Base-by-base conservation (phyloP, 768 basidiomycete species). In the Tulasnella sp. region DNA sequence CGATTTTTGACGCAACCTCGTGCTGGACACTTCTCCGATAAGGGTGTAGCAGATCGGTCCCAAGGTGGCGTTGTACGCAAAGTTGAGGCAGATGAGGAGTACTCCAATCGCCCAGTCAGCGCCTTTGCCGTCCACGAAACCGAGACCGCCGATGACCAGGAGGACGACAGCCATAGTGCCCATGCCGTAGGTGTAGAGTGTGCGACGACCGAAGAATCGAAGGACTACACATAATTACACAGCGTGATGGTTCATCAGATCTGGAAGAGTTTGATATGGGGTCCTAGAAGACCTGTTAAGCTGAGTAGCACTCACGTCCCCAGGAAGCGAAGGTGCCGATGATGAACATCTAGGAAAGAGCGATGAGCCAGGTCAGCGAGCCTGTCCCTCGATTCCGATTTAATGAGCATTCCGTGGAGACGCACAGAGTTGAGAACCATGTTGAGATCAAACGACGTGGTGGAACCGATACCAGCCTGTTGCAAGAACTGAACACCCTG, bases 111-210 rank as follows among this genome's bases (percentile, higher is more conserved):
- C 72, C 66, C 66, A 69, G 9, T 52, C 51, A n/a, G 62, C 41
- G 43, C 41, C 53, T 7, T 49, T 63, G 41, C 41, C 9, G 7
- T 58, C 44, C 42, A 60, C 62, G 62, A 67, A 65, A 1, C 69
- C 70, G 42, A 72, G 57, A 15, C 65, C 65, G 10, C 52, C 73
- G 54, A 72, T 70, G 52, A 68, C 60, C 59, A 71, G 21, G 10
- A 73, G 66, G 4, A 71, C 44, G 51, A 66, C 38, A 44, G 59
- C 31, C 65, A 71, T 65, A 41, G 42, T 49, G 31, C 62, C 46
- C 3, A 73, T 68, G 49, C 73, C 73, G 29, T 42, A 45, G 25
- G 73, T 48, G 66, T 72, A 74, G n/a, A 74, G 65, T 3, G 55
- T 62, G 45, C 73, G 66, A 22, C 73, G 70, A 24, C 73, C 73